A percentile compares a stretch with the other conserved stretches of the same genome.
Conservation (phyloP, 768 basidiomycete species). For the Crucibulum laeve region DNA sequence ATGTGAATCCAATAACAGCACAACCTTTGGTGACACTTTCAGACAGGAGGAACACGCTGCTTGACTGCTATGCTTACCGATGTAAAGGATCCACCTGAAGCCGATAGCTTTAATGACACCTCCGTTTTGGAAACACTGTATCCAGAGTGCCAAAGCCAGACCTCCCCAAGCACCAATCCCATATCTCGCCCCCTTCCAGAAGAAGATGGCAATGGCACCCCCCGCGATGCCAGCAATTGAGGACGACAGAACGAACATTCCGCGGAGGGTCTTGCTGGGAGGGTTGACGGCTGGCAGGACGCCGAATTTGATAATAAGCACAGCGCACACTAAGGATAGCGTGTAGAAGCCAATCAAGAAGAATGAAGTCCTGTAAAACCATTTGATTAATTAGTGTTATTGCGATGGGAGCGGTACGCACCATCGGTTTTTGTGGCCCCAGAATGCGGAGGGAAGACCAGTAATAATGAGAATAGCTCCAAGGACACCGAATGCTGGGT, state of each 20-base stretch:
- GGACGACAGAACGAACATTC: conserved; percentile 84
- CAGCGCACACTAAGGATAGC: conserved; percentile 78
- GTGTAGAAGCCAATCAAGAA: conserved; percentile 93
- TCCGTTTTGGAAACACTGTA: conserved; percentile 80
- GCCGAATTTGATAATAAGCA: conserved; percentile 86
- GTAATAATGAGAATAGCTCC: conserved; percentile 87
- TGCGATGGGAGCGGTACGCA: conserved; percentile 26
- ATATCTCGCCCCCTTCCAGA: conserved; percentile 87
- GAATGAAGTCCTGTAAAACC: conserved; percentile 72
- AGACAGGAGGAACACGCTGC: conserved; percentile 4
- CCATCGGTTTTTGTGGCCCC: conserved; percentile 97
- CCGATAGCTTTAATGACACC: conserved; percentile 77
- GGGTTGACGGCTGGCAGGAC: conserved; percentile 81
- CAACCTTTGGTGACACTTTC: conserved; percentile 39
- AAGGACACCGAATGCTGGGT: conserved; percentile 86
- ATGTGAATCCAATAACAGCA: conserved; percentile 73
- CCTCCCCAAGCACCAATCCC: conserved; percentile 83
- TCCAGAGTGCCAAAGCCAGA: conserved; percentile 81
- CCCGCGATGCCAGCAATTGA: conserved; percentile 79
- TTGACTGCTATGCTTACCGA: conserved; percentile 45
- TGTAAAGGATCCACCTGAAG: conserved; percentile 86
- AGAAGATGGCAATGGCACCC: conserved; percentile 85
- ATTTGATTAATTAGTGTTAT: conserved; percentile 10
- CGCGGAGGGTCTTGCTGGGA: conserved; percentile 73
- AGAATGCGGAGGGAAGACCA: conserved; percentile 84